Percentiles rank a stretch among this genome's conserved stretches.
Evolutionary conservation across 1,139 yeast species (phyloP).

Genomic region (Kodamaea sp.): DNA sequence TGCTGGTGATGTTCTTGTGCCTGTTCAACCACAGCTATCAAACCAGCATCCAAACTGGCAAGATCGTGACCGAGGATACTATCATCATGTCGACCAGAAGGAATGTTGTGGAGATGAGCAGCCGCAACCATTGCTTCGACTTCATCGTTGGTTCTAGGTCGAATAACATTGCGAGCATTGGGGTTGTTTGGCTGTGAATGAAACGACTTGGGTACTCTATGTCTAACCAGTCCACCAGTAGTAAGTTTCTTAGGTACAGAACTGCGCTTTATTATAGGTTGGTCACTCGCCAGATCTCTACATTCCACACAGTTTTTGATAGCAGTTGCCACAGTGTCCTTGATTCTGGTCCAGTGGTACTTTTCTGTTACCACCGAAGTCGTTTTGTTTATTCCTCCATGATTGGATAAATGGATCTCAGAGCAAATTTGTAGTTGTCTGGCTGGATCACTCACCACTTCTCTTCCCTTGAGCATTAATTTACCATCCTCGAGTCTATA

Average conservation of each 20-base stretch:
- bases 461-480: conserved; percentile 74
- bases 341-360: conserved; percentile 90
- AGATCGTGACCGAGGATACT: conserved; percentile 38
- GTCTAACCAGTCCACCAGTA: conserved; percentile 19
- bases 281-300: conserved; percentile 44
- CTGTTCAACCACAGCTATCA: conserved; percentile 69
- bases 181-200: conserved; percentile 10
- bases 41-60: conserved; percentile 50
- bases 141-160: conserved; percentile 27
- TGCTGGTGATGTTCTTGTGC: conserved; percentile 48
- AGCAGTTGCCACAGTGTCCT: conserved; percentile 82
- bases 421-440: conserved; percentile 75
- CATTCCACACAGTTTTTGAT: conserved; percentile 78
- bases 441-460: conserved; percentile 75
- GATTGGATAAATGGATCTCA: conserved; percentile 67
- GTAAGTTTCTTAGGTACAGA: conserved; percentile 23
- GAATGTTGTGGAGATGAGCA: conserved; percentile 35
- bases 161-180: conserved; percentile 23
- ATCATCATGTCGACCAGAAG: conserved; percentile 33
- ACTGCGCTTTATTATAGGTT: conserved; percentile 30
- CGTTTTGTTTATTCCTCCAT: conserved; percentile 90
- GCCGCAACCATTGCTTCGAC: conserved; percentile 41
- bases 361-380: conserved; percentile 75
- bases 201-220: conserved; percentile 11
- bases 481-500: conserved; percentile 72